These are phyloP conservation scores for Cutaneotrichosporon mucoides DNA, from an alignment of 1,284 basidiomycete genomes.

Conservation along the genomic window DNA sequence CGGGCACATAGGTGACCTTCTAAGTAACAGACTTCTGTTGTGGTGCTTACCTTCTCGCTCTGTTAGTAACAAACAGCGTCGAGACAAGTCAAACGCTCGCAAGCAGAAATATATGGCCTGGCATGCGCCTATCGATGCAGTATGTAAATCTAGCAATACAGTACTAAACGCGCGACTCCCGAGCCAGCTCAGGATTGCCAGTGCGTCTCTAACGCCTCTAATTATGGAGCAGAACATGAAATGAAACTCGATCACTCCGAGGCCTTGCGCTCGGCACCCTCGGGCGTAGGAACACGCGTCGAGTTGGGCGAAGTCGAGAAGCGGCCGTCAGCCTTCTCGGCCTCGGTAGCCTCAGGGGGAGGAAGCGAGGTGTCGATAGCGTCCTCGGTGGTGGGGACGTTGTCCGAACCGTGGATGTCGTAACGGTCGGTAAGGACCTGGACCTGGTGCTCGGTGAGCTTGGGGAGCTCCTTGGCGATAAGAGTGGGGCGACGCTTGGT, in stretches of 20 bases:
- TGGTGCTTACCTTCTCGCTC: too few relatives aligned
- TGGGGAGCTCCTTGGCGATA: too few relatives aligned
- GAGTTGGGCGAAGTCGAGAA: neutral
- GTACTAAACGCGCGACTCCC: neutral
- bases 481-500: constrained; percentile 33
- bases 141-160: neutral
- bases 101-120: neutral
- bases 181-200: neutral
- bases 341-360: neutral
- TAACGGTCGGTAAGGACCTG: constrained; percentile 44
- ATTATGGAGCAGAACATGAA: neutral
- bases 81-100: too few relatives aligned
- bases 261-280: neutral
- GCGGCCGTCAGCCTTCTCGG: neutral
- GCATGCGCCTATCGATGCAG: neutral
- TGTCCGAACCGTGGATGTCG: constrained; percentile 47
- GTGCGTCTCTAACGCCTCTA: neutral
- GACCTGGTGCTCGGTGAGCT: constrained; percentile 27
- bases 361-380: constrained; percentile 15
- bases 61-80: too few relatives aligned
- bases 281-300: constrained; percentile 5
- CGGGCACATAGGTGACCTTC: too few relatives aligned
- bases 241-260: too few relatives aligned
- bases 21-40: too few relatives aligned
- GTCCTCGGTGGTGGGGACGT: constrained; percentile 11